Evolutionary conservation across 805 yeast species (phyloP), one percentile per base, ranked within the genome.

Genomic region (Yarrowia keelungensis): DNA sequence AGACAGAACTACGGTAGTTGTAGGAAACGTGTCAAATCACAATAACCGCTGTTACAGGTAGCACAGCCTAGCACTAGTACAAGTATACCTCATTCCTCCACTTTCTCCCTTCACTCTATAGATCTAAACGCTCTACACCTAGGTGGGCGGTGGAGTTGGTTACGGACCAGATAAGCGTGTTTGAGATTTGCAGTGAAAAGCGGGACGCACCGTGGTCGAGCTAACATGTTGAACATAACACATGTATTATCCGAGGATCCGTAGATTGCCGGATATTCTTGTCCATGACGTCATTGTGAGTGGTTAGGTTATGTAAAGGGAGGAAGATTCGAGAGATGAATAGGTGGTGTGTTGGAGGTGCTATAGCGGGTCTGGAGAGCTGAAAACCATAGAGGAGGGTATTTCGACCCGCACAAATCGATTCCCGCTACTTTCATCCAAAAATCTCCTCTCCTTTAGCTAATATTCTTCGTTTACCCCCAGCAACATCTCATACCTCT

Each of bases 221-320:
- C 12, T 38, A 10, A 38, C 39, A 38, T 38, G 2, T 38, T 8
- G 12, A 38, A 38, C 39, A 38, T 38, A 16, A 14, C 26, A 45
- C 47, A 46, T 22, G 50, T 46, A 46, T 46, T 47, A 26, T 26
- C 51, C 50, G 50, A 46, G 51, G 36, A 26, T 12, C 35, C 36
- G 51, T 47, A 26, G 51, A 26, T 47, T 47, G 51, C 51, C 51
- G 51, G 51, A 47, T 47, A 47, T 47, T 42, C 46, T 19, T 45
- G 22, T 12, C 36, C 19, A 8, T 47, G 51, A 47, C 51, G 51
- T 47, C 51, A 47, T 47, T 1, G 43, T 5, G 16, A 4, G 16
- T 14, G 16, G 3, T 8, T 15, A 47, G 51, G 36, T 14, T 14
- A n/a, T 5, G 8, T 16, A 11, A 38, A 38, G 32, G 7, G 50